These are phyloP conservation scores for Echria macrotheca DNA, from an alignment of 495 filamentous ascomycete species.

Conservation along the genomic window DNA sequence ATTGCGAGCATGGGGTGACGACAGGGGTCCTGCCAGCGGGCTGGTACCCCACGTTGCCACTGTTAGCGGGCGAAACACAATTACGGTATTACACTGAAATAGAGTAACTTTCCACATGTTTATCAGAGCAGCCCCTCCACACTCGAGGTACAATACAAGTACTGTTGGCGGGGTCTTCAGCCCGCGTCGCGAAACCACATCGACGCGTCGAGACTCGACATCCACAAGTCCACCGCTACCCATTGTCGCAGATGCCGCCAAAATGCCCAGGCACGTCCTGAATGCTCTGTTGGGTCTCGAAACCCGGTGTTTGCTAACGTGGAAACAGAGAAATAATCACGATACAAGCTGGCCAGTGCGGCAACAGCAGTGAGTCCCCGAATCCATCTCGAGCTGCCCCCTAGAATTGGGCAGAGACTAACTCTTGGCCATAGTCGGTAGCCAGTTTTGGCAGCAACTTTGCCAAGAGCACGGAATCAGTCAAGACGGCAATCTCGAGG, in stretches of 20 bases:
- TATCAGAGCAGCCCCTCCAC: too few relatives aligned
- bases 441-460: constrained; percentile 95
- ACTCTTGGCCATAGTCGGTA: constrained; percentile 57
- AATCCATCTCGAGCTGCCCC: neutral
- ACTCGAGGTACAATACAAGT: constrained; percentile 1
- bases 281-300: too few relatives aligned
- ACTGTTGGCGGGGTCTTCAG: constrained; percentile 16
- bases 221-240: too few relatives aligned
- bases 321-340: constrained; percentile 92
- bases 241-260: constrained; percentile 27
- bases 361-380: constrained; percentile 93
- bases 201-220: constrained; percentile 13
- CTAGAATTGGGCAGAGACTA: constrained; percentile 6
- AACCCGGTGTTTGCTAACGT: constrained; percentile 8
- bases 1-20: constrained; percentile 2
- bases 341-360: constrained; percentile 97
- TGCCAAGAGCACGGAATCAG: constrained; percentile 97
- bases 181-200: constrained; percentile 18
- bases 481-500: constrained; percentile 91
- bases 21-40: neutral
- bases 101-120: too few relatives aligned
- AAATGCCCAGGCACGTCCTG: constrained; percentile 50
- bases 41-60: neutral
- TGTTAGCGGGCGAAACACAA: neutral
- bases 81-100: too few relatives aligned